Evolutionary conservation across 2,329 filamentous ascomycete genomes (phyloP).

Genomic region (Colletotrichum orbiculare): DNA sequence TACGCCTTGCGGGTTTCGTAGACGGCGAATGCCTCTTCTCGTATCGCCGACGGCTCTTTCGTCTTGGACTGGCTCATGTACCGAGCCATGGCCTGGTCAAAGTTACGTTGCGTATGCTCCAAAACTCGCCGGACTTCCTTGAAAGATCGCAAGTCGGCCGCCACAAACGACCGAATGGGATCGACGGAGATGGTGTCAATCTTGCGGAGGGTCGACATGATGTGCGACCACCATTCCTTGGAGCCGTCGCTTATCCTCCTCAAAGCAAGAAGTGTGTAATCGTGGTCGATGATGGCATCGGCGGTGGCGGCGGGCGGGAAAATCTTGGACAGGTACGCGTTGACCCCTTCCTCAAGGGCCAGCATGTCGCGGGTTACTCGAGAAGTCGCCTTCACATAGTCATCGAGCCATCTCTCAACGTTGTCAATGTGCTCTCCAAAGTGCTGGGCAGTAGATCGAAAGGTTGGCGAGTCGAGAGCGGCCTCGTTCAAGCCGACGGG

Average conservation of each 20-base stretch:
- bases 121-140: constrained; percentile 83
- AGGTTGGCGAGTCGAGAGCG: constrained; percentile 94
- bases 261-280: constrained; percentile 91
- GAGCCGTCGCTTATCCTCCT: constrained; percentile 87
- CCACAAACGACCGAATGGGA: constrained; percentile 82
- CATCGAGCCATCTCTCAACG: constrained; percentile 90
- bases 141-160: constrained; percentile 83
- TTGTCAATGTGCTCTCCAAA: constrained; percentile 92
- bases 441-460: constrained; percentile 86
- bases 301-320: constrained; percentile 79
- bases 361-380: constrained; percentile 72
- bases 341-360: constrained; percentile 82
- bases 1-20: constrained; percentile 94
- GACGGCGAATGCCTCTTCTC: constrained; percentile 95
- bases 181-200: constrained; percentile 83
- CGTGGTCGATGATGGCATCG: constrained; percentile 90
- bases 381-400: constrained; percentile 63
- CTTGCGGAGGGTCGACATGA: constrained; percentile 79
- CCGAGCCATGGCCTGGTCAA: constrained; percentile 82
- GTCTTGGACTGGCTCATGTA: constrained; percentile 90
- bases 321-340: constrained; percentile 79
- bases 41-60: constrained; percentile 89
- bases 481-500: constrained; percentile 94
- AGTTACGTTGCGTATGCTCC: constrained; percentile 84
- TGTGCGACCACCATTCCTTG: constrained; percentile 86